A percentile compares a stretch with the other conserved stretches of the same genome.
Conservation (phyloP, 176 grass and related monocot genomes). For the Luzula sylvatica region DNA sequence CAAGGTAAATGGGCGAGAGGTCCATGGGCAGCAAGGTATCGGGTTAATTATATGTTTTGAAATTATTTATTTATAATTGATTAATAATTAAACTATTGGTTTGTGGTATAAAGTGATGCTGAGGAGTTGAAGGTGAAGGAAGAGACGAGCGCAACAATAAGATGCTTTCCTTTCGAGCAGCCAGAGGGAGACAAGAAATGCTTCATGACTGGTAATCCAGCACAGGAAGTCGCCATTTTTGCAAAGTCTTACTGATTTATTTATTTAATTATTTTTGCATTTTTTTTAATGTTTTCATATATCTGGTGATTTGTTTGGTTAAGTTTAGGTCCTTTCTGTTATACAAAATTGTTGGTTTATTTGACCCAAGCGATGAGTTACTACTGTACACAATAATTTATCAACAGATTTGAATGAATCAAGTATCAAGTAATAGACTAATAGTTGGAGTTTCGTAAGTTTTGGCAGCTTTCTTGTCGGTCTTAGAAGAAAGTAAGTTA, state of each 20-base stretch:
- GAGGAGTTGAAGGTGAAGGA: slow-evolving; percentile 97
- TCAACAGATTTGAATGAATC: too few species aligned
- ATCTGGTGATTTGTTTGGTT: too few species aligned
- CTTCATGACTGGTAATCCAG: slow-evolving; percentile 86
- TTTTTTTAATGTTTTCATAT: background rate
- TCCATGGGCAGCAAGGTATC: slow-evolving; percentile 90
- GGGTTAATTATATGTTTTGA: background rate
- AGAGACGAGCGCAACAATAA: slow-evolving; percentile 88
- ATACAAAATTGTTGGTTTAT: too few species aligned
- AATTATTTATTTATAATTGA: background rate
- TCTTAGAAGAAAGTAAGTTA: too few species aligned
- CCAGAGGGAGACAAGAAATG: slow-evolving; percentile 70
- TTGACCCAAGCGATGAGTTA: too few species aligned
- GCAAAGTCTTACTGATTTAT: slow-evolving; percentile 67
- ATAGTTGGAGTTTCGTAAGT: too few species aligned
- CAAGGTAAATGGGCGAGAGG: slow-evolving; percentile 96
- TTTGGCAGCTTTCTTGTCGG: too few species aligned
- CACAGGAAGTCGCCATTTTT: slow-evolving; percentile 89
- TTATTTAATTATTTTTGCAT: background rate
- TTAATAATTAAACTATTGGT: background rate
- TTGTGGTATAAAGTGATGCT: slow-evolving; percentile 36
- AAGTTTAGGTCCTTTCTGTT: too few species aligned
- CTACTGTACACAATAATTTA: too few species aligned
- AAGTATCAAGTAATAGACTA: too few species aligned
- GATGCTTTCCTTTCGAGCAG: slow-evolving; percentile 94